Percentiles rank a stretch among this genome's conserved stretches.
Evolutionary conservation across 2,329 filamentous ascomycete species (phyloP).

Genomic region (Epichloe uncinata): DNA sequence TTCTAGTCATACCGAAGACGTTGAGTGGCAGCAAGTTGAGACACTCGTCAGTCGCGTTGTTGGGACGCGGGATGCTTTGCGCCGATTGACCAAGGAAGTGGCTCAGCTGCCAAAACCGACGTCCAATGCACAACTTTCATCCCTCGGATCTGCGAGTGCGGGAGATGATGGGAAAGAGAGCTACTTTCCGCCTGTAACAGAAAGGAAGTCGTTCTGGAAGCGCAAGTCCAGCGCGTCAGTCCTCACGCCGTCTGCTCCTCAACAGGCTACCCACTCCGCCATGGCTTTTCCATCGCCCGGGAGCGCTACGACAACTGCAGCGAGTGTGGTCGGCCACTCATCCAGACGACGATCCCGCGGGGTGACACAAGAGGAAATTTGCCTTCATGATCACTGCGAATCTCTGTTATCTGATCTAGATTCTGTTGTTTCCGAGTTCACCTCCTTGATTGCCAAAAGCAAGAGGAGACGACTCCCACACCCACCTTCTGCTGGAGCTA

Average conservation of each 20-base stretch:
- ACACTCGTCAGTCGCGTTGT: conserved; percentile 73
- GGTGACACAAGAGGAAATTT: conserved; percentile 41
- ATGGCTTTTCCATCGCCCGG: conserved; percentile 30
- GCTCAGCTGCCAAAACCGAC: conserved; percentile 33
- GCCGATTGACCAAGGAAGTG: conserved; percentile 75
- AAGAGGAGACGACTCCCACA: conserved; percentile 57
- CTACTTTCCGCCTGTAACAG: conserved; percentile 36
- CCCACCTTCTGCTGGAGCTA: conserved; percentile 33
- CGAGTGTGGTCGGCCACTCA: conserved; percentile 17
- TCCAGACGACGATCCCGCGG: conserved; percentile 24
- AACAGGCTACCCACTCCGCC: conserved; percentile 25
- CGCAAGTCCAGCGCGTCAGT: conserved; percentile 56
- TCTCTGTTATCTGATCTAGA: conserved; percentile 78
- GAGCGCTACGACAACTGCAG: conserved; percentile 17
- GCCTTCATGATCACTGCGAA: conserved; percentile 70
- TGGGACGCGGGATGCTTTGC: conserved; percentile 76
- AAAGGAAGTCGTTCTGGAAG: conserved; percentile 81
- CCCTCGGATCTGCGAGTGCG: conserved; percentile 25
- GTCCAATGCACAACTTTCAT: conserved; percentile 22
- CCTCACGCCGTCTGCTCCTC: conserved; percentile 25
- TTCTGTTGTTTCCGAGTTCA: conserved; percentile 70
- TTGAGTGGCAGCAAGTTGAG: conserved; percentile 81
- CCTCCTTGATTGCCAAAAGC: conserved; percentile 60
- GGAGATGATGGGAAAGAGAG: conserved; percentile 26
- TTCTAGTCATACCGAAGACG: conserved; percentile 47